These are phyloP conservation scores for Neurospora sp. DNA, from an alignment of 495 filamentous ascomycete genomes.

Conservation along the genomic window DNA sequence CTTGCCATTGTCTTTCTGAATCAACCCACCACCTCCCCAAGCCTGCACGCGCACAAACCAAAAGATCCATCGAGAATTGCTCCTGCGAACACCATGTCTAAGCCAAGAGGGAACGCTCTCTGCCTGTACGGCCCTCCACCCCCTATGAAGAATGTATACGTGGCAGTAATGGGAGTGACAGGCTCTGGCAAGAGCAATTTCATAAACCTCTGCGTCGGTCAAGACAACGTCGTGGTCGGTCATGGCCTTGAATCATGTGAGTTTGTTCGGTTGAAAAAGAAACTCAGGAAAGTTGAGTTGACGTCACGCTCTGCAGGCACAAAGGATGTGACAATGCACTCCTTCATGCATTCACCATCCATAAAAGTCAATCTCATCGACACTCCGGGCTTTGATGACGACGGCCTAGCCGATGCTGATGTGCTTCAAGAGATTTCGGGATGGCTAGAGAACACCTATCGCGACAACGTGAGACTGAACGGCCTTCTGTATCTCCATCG, in stretches of 20 bases:
- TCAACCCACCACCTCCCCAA: too few species aligned
- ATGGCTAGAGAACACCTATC: conserved; percentile 7
- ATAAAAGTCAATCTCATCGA: conserved; percentile 20
- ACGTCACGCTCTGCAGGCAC: conserved; percentile 3
- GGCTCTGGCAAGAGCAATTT: conserved; percentile 32
- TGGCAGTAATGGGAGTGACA: conserved; percentile 35
- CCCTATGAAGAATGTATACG: not conserved
- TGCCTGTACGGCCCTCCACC: too few species aligned
- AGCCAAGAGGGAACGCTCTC: too few species aligned
- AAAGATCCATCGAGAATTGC: too few species aligned
- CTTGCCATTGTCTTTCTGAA: too few species aligned
- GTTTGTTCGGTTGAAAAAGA: not conserved
- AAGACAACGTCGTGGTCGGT: conserved; percentile 12
- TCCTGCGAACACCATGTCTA: too few species aligned
- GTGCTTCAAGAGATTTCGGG: conserved; percentile 27
- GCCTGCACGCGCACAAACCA: too few species aligned
- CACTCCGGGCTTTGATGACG: conserved; percentile 36
- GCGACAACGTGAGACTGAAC: not conserved
- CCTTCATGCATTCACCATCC: not conserved
- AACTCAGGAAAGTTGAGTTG: not conserved
- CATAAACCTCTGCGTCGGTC: conserved; percentile 18
- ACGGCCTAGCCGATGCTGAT: conserved; percentile 20
- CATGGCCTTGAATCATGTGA: conserved; percentile 18
- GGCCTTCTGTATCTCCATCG: conserved; percentile 37
- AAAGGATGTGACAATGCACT: not conserved